Base-by-base conservation (phyloP, 805 yeast genomes). In the Hemisphaericaspora nanyangensis region DNA sequence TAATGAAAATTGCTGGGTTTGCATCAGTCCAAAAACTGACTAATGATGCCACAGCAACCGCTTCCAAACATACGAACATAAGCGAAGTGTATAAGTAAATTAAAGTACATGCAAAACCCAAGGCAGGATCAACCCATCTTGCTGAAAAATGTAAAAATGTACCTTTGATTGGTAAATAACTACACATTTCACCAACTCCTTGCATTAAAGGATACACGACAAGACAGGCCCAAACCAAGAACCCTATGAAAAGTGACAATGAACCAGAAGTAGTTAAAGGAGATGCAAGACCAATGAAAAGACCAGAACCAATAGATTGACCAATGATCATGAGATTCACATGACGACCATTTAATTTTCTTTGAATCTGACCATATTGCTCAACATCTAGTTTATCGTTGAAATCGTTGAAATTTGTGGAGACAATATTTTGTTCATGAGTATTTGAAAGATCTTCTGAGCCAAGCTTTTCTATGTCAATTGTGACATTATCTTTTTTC, bases 181-280 rank as follows among this genome's bases (percentile, higher is more conserved):
- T 50, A 41, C 67, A 58, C 68, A 63, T 63, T 44, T 63, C 68
- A 7, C 63, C 69, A 18, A 60, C 63, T 7, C 57, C 54, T 51
- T 56, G 58, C 67, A 59, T 63, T 48, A 61, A 54, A 1, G 65
- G 63, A 61, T 63, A 61, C 30, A 60, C 53, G 39, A 54, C 55
- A 29, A 61, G 50, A 37, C 48, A 42, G 7, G 67, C 60, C 54
- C 54, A 63, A 16, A 52, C 37, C 10, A 60, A 25, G 42, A 61
- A 62, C 3, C 63, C 68, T 4, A 61, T 36, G 34, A 63, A 60
- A 17, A 64, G 51, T n/a, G 66, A 51, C 11, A 63, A 54, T 11
- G 67, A 58, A 11, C 69, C 70, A 4, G 61, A 53, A 3, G 54
- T 51, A 42, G 51, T 53, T 34, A 64, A 55, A 3, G 67, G 66